phyloP scores from a whole-genome alignment of 164 flowering plant species.

The Litsea cubeba region DNA sequence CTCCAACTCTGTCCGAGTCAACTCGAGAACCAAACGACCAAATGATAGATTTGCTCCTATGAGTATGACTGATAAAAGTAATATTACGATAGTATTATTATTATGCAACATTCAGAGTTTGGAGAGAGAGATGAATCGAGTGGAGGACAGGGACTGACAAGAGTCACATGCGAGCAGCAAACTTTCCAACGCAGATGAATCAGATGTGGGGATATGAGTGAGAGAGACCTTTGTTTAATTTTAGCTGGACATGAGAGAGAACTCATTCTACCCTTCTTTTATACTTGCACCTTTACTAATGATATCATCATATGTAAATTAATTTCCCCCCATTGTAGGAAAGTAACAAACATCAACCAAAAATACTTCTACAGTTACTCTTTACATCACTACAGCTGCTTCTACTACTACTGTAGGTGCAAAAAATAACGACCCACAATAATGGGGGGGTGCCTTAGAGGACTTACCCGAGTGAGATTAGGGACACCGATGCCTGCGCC shows the following conservation, averaged over 20 bases:
- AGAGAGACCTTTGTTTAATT: constrained; percentile 1
- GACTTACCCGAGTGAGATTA: too few relatives aligned
- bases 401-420: too few relatives aligned
- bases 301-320: background rate
- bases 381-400: too few relatives aligned
- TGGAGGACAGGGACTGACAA: constrained; percentile 4
- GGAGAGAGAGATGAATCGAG: background rate
- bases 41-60: background rate
- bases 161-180: constrained; percentile 7
- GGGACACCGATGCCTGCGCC: too few relatives aligned
- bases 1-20: too few relatives aligned
- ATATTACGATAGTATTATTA: background rate
- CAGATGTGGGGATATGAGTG: background rate
- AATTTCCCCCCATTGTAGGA: background rate
- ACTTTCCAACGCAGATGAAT: constrained; percentile 5
- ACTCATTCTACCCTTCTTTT: background rate
- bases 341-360: too few relatives aligned
- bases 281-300: background rate
- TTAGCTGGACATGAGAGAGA: background rate
- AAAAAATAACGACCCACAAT: too few relatives aligned
- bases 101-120: background rate
- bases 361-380: too few relatives aligned
- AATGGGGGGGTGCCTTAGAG: too few relatives aligned
- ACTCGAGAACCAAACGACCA: background rate
- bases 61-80: too few relatives aligned